Evolutionary conservation across 2,329 filamentous ascomycete species (phyloP).

Genomic region (Ciborinia camelliae): DNA sequence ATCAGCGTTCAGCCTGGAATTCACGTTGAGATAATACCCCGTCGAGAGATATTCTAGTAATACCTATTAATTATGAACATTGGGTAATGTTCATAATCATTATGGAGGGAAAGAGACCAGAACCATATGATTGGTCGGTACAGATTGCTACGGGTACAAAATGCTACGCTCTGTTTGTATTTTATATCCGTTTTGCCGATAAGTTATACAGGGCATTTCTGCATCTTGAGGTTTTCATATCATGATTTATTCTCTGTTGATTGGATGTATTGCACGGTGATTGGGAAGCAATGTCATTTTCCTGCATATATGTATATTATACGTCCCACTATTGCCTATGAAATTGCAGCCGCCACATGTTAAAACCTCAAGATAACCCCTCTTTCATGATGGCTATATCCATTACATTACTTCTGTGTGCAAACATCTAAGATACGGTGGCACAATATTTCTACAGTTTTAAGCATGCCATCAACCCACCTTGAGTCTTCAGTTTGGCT

Average conservation of each 20-base stretch:
- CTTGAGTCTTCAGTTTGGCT: background rate
- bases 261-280: background rate
- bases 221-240: background rate
- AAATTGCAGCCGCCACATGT: background rate
- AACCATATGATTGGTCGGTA: too few species aligned
- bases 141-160: background rate
- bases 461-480: background rate
- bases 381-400: background rate
- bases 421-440: background rate
- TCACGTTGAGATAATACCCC: too few species aligned
- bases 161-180: background rate
- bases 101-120: too few species aligned
- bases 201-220: background rate
- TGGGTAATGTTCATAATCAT: too few species aligned
- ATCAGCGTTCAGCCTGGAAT: too few species aligned
- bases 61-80: too few species aligned
- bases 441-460: background rate
- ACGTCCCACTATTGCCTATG: background rate
- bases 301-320: background rate
- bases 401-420: background rate
- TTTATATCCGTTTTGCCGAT: constrained; percentile 5
- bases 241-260: background rate
- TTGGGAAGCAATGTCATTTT: background rate
- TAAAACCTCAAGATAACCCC: background rate
- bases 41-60: too few species aligned